Evolutionary conservation across 176 grass and related monocot genomes (phyloP).

Genomic region (Aegilops bicornis): DNA sequence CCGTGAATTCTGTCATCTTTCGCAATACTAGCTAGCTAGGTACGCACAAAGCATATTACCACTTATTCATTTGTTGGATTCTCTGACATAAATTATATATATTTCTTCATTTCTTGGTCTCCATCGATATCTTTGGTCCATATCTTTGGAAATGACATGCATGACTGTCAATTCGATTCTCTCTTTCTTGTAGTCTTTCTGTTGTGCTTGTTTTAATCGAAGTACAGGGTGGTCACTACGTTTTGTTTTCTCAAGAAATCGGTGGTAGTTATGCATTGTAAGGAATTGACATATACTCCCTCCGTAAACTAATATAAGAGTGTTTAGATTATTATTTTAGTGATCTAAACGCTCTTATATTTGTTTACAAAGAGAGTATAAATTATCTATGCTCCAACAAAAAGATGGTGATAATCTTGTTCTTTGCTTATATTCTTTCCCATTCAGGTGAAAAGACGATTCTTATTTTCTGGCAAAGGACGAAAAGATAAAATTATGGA

Average conservation of each 20-base stretch:
- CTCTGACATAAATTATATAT: neutral
- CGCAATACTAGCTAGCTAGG: neutral
- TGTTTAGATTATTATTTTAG: too few species aligned
- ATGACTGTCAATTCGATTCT: constrained; percentile 20
- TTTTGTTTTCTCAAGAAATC: neutral
- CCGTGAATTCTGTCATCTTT: neutral
- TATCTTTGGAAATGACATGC: constrained; percentile 7
- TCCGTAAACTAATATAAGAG: too few species aligned
- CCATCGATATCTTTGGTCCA: neutral
- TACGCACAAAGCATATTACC: neutral
- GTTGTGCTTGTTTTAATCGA: neutral
- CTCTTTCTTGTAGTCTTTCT: constrained; percentile 1
- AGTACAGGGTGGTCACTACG: neutral
- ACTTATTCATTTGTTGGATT: neutral
- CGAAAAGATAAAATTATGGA: neutral
- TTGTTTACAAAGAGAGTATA: neutral
- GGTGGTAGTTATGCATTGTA: neutral
- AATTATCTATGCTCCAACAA: neutral
- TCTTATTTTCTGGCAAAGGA: neutral
- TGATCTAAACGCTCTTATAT: too few species aligned
- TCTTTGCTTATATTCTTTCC: neutral
- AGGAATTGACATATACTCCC: neutral
- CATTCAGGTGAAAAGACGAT: neutral
- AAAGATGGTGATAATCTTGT: neutral
- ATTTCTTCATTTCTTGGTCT: neutral